These are phyloP conservation scores for Saccharomycopsis javanensis DNA, from an alignment of 805 yeast species.

Conservation along the genomic window DNA sequence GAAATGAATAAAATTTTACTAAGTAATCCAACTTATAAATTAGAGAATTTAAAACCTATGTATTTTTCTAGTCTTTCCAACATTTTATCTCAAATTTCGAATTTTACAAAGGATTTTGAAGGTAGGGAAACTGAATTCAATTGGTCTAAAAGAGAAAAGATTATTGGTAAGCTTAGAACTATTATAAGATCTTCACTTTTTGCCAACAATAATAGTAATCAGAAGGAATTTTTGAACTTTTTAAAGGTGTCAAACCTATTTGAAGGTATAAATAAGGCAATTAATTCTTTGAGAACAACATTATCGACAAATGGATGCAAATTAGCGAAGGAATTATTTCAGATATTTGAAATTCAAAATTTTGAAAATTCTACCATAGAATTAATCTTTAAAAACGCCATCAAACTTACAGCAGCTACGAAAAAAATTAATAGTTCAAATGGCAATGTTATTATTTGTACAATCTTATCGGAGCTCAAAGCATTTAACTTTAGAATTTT, in stretches of 20 bases:
- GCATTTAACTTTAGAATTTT: conserved; percentile 43
- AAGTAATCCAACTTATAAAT: conserved; percentile 26
- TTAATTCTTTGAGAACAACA: conserved; percentile 74
- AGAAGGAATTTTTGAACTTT: conserved; percentile 27
- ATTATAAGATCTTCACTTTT: conserved; percentile 50
- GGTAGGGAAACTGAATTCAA: conserved; percentile 81
- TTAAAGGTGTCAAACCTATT: conserved; percentile 32
- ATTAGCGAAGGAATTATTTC: conserved; percentile 57
- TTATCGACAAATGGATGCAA: conserved; percentile 69
- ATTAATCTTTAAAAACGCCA: conserved; percentile 25
- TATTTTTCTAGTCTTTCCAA: conserved; percentile 26
- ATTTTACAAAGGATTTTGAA: conserved; percentile 36
- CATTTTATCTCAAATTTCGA: conserved; percentile 24
- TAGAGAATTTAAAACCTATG: conserved; percentile 30
- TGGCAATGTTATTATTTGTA: conserved; percentile 42
- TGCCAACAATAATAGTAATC: conserved; percentile 27
- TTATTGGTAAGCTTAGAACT: conserved; percentile 46
- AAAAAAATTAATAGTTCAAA: conserved; percentile 54
- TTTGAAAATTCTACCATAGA: conserved; percentile 31
- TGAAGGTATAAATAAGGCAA: conserved; percentile 58
- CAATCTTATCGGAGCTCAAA: conserved; percentile 22
- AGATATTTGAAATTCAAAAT: conserved; percentile 27
- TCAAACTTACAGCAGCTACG: conserved; percentile 48
- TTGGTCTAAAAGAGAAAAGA: conserved; percentile 68
- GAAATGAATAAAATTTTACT: conserved; percentile 17